phyloP scores from a whole-genome alignment of 2,329 filamentous ascomycete genomes.

The Aureobasidium sp. region DNA sequence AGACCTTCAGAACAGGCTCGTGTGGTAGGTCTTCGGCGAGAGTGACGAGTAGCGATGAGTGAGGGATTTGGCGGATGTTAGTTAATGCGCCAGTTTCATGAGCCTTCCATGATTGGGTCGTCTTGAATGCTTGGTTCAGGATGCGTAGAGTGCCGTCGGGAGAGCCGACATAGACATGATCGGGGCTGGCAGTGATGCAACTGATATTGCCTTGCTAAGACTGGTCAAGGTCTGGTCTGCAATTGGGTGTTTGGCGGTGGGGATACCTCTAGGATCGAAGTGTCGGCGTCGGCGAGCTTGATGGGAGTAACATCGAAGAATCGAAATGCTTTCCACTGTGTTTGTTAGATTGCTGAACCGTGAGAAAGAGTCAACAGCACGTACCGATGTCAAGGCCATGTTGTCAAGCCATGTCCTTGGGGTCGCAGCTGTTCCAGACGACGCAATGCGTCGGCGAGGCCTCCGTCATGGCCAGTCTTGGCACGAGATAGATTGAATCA shows the following conservation, averaged over 20 bases:
- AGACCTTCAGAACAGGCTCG: conserved; percentile 91
- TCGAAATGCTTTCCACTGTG: conserved; percentile 96
- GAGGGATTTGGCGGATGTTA: conserved; percentile 86
- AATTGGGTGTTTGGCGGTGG: conserved; percentile 22
- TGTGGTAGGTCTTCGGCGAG: conserved; percentile 79
- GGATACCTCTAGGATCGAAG: conserved; percentile 69
- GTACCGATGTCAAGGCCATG: conserved; percentile 38
- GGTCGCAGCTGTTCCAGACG: background rate
- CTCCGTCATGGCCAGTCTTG: conserved; percentile 3
- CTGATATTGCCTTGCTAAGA: conserved; percentile 59
- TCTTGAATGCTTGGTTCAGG: conserved; percentile 79
- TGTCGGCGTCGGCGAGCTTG: conserved; percentile 71
- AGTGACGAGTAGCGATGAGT: conserved; percentile 79
- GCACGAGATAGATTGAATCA: background rate
- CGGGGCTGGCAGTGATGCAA: conserved; percentile 76
- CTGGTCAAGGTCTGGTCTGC: conserved; percentile 13
- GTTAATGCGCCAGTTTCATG: conserved; percentile 75
- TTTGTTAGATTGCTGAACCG: background rate
- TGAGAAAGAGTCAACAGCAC: background rate
- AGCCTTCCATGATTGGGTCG: conserved; percentile 78
- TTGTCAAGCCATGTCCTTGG: conserved; percentile 14
- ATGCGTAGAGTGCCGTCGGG: conserved; percentile 82
- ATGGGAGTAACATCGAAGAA: conserved; percentile 95
- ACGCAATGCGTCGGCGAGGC: background rate
- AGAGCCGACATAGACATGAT: conserved; percentile 83